Evolutionary conservation across 1,284 basidiomycete species (phyloP), one percentile per base, ranked within the genome.

Genomic region (Leccinum cinnamomeum): DNA sequence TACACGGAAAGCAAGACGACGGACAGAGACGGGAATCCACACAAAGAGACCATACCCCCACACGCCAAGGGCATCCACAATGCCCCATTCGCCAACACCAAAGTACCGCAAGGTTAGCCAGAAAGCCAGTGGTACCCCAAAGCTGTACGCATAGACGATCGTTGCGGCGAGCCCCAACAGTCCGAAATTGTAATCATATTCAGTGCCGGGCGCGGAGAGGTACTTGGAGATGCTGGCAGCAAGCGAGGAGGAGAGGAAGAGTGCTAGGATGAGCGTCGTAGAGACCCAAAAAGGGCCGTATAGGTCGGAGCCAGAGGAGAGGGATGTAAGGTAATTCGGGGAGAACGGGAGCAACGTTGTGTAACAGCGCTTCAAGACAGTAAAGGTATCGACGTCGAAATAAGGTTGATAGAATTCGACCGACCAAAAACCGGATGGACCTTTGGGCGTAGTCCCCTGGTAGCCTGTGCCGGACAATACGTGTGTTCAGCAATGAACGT

Each of bases 231-330:
- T 89, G 46, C 92, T 92, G 7, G 91, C 86, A 2, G 89, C 92
- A 51, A 97, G 86, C 23, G 92, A 94, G 0, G 95, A 96, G 37
- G 92, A 95, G 62, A 96, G 86, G 79, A 95, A 97, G 60, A 97
- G 86, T 2, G 89, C 83, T 72, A 97, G 93, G 57, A 97, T 91
- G 66, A 97, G 85, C 1, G 95, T 97, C 0, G 94, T 95, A 56
- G 96, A 84, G 0, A 94, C 92, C 95, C 95, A 98, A 79, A 98
- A 97, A 1, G 95, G 94, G 2, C 95, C 95, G 67, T 93, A 93
- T 51, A 93, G 84, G 69, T 93, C 91, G 11, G 81, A 79, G 20
- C 84, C 79, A 20, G 91, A 87, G 53, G 85, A 84, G 57, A 91
- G 83, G 23, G 78, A 80, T 12, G 86, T 80, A 57, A 85, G 80